Conservation (phyloP, 2,329 filamentous ascomycete genomes). For the Fusarium sp. region DNA sequence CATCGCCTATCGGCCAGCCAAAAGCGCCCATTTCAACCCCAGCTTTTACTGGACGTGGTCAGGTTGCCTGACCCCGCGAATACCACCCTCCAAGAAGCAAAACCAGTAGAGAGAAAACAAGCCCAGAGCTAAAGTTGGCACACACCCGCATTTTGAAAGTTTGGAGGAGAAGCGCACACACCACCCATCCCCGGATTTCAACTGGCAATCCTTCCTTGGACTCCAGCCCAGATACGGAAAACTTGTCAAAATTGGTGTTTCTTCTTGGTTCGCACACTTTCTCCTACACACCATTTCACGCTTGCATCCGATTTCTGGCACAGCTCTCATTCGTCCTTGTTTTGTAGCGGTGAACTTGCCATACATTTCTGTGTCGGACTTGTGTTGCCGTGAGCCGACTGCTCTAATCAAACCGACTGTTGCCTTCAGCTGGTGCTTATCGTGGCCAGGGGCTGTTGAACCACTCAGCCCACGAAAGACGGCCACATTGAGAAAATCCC, state of each 20-base stretch:
- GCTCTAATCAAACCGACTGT: conserved; percentile 22
- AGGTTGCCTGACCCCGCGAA: conserved; percentile 26
- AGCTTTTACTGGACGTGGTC: conserved; percentile 24
- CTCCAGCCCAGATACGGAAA: conserved; percentile 27
- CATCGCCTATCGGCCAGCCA: conserved; percentile 35
- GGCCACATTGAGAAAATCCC: conserved; percentile 17
- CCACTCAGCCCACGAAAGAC: conserved; percentile 30
- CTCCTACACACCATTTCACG: conserved; percentile 35
- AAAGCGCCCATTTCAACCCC: conserved; percentile 31
- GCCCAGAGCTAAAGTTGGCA: conserved; percentile 12
- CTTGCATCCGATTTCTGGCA: conserved; percentile 31
- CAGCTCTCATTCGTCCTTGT: conserved; percentile 31
- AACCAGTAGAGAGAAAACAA: conserved; percentile 12
- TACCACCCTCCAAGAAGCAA: conserved; percentile 35
- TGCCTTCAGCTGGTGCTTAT: conserved; percentile 35
- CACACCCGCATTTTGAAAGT: conserved; percentile 22
- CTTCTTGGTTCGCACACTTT: conserved; percentile 30
- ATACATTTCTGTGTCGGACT: conserved; percentile 13
- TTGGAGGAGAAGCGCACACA: conserved; percentile 31
- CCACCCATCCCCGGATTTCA: conserved; percentile 39
- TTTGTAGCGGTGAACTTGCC: conserved; percentile 41
- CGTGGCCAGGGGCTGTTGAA: conserved; percentile 12
- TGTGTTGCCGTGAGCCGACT: conserved; percentile 31
- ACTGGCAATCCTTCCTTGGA: background rate
- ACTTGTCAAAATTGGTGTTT: conserved; percentile 22